A percentile compares a stretch with the other conserved stretches of the same genome.
phyloP scores from a whole-genome alignment of 1,139 yeast genomes.

The Casaregolazyma lundiana region DNA sequence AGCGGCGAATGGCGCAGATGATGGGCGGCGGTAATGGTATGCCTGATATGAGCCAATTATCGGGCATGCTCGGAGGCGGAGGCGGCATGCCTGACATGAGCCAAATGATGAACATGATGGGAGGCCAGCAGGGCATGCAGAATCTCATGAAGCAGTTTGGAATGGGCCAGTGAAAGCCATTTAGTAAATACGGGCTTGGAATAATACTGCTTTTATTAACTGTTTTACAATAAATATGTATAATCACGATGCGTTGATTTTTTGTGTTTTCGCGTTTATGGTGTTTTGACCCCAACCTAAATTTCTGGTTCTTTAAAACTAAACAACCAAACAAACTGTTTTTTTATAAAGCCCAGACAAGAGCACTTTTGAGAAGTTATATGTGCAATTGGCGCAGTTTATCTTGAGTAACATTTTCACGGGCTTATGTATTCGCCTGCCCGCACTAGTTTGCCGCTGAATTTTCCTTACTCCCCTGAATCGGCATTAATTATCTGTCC shows the following conservation, averaged over 20 bases:
- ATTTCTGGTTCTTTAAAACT: background rate
- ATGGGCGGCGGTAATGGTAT: slow-evolving; percentile 30
- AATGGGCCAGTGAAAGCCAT: slow-evolving; percentile 37
- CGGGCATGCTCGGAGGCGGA: slow-evolving; percentile 43
- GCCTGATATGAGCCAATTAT: slow-evolving; percentile 33
- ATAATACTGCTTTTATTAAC: too few relatives aligned
- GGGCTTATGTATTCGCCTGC: too few relatives aligned
- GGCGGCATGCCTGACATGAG: slow-evolving; percentile 46
- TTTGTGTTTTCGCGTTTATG: too few relatives aligned
- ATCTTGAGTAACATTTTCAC: too few relatives aligned
- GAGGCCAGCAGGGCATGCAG: slow-evolving; percentile 66
- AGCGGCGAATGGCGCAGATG: slow-evolving; percentile 35
- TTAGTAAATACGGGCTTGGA: too few relatives aligned
- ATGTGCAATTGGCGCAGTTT: background rate
- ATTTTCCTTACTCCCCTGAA: background rate
- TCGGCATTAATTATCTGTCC: background rate
- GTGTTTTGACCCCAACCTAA: background rate
- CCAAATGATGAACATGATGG: slow-evolving; percentile 53
- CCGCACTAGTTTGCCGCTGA: background rate
- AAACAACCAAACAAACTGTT: background rate
- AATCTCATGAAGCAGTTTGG: slow-evolving; percentile 76
- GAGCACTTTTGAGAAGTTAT: too few relatives aligned
- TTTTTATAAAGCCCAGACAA: too few relatives aligned
- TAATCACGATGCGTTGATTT: too few relatives aligned
- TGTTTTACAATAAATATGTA: too few relatives aligned